A percentile compares a stretch with the other conserved stretches of the same genome.
Evolutionary conservation across 2,329 filamentous ascomycete species (phyloP).

Genomic region (Pseudophaeomoniella oleicola): DNA sequence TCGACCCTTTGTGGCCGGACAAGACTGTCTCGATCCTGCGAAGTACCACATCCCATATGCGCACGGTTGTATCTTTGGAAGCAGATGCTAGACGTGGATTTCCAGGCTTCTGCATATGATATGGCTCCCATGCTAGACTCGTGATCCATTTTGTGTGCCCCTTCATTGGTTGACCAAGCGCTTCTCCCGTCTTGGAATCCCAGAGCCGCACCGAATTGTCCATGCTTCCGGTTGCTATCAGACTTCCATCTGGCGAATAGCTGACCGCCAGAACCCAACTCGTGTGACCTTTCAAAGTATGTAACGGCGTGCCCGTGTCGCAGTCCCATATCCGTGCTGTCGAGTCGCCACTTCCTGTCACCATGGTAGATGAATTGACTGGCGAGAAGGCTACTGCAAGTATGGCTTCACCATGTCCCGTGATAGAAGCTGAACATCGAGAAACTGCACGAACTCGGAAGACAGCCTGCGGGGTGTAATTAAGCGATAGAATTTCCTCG

Average conservation of each 20-base stretch:
- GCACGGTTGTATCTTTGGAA: conserved; percentile 76
- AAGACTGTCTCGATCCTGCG: conserved; percentile 69
- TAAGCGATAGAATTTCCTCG: conserved; percentile 47
- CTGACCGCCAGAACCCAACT: conserved; percentile 80
- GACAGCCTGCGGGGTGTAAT: conserved; percentile 71
- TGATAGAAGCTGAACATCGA: conserved; percentile 73
- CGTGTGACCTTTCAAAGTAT: conserved; percentile 74
- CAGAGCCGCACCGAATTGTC: conserved; percentile 79
- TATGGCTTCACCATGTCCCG: conserved; percentile 85
- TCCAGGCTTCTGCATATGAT: conserved; percentile 63
- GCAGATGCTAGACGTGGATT: conserved; percentile 69
- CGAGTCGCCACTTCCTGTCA: conserved; percentile 79
- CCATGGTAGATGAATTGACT: conserved; percentile 58
- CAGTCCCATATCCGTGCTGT: conserved; percentile 91
- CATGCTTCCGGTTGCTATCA: conserved; percentile 81
- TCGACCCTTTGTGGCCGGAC: conserved; percentile 74
- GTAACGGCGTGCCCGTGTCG: conserved; percentile 76
- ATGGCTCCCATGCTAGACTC: conserved; percentile 83
- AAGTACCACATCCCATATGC: conserved; percentile 72
- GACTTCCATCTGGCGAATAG: conserved; percentile 70
- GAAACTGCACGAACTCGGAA: conserved; percentile 89
- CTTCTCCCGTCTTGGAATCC: conserved; percentile 68
- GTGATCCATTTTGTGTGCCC: conserved; percentile 86
- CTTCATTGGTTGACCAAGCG: conserved; percentile 56
- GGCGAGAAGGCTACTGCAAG: conserved; percentile 77